Base-by-base conservation (phyloP, 2,329 filamentous ascomycete species). In the Sclerotinia sclerotiorum region DNA sequence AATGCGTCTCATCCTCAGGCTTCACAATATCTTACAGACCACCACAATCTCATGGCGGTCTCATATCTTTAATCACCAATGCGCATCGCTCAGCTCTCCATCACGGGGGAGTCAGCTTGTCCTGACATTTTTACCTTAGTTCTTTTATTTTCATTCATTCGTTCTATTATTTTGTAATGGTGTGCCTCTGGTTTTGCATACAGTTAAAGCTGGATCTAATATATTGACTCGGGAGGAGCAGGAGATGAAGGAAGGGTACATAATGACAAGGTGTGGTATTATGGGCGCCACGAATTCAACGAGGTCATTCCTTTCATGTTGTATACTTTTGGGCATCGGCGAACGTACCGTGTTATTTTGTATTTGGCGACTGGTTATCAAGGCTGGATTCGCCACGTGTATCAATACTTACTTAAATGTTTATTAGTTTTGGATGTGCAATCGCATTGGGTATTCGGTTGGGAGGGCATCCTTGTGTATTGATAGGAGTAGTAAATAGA, bases 221-320 rank as follows among this genome's bases (percentile, higher is more conserved):
- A 46, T n/a, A 46, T 63, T 67, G 56, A 17, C n/a, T 21, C 7
- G 48, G 48, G 46, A 7, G 42, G 24, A 17, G n/a, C 13, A 4
- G 55, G 4, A 21, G 32, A 42, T 29, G 29, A 11, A 61, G 55
- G 32, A 29, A 29, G n/a, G 44, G 55, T 67, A 67, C 17, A 63
- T 54, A 48, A 42, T 67, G 49, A 67, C 39, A 35, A 17, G 32
- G 65, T 35, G 32, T 46, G 32, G 57, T 35, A 35, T 62, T 46
- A 63, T 67, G 65, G 55, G 55, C 35, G 65, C 65, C 35, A 63
- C 39, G 65, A 67, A 19, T 62, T 24, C 24, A 62, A 67, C 57
- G 56, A 67, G 24, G 48, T 48, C 35, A 52, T 61, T 39, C 5
- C 24, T n/a, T 52, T 67, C 46, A 61, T 62, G 65, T 51, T 62